phyloP scores from a whole-genome alignment of 805 yeast species.

The Zygosaccharomyces lentus region DNA sequence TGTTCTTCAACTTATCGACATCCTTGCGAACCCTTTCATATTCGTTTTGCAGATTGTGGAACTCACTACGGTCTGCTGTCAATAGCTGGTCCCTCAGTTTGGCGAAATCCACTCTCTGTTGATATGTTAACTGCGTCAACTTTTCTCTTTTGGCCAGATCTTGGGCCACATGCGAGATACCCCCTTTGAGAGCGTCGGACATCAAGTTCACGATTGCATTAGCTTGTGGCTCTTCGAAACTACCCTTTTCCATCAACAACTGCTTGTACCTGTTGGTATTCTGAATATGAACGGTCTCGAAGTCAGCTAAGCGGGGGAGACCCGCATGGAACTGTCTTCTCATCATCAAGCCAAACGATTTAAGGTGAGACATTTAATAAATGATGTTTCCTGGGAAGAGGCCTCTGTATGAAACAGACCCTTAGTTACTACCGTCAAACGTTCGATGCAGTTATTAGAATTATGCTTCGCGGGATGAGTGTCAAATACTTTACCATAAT shows the following conservation, averaged over 20 bases:
- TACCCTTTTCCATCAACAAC: conserved; percentile 55
- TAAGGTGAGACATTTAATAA: neutral
- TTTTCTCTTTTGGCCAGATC: conserved; percentile 83
- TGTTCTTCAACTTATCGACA: conserved; percentile 77
- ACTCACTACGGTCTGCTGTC: conserved; percentile 81
- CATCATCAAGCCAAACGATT: conserved; percentile 5
- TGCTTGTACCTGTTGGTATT: conserved; percentile 74
- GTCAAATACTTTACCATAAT: neutral
- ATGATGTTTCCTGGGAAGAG: neutral
- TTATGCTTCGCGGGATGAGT: neutral
- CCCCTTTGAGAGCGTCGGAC: conserved; percentile 71
- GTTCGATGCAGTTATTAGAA: neutral
- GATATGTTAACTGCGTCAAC: conserved; percentile 79
- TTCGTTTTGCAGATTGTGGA: conserved; percentile 75
- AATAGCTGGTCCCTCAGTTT: conserved; percentile 89
- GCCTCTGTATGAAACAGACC: neutral
- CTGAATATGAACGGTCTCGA: conserved; percentile 42
- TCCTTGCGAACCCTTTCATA: conserved; percentile 81
- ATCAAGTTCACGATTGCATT: conserved; percentile 74
- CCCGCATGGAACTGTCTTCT: conserved; percentile 13
- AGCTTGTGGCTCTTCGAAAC: conserved; percentile 73
- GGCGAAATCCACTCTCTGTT: conserved; percentile 95
- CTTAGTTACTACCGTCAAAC: neutral
- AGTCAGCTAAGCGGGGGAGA: conserved; percentile 8
- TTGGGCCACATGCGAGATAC: conserved; percentile 67